Conservation (phyloP, 257 asterid species). For the Cynanchum wilfordii region DNA sequence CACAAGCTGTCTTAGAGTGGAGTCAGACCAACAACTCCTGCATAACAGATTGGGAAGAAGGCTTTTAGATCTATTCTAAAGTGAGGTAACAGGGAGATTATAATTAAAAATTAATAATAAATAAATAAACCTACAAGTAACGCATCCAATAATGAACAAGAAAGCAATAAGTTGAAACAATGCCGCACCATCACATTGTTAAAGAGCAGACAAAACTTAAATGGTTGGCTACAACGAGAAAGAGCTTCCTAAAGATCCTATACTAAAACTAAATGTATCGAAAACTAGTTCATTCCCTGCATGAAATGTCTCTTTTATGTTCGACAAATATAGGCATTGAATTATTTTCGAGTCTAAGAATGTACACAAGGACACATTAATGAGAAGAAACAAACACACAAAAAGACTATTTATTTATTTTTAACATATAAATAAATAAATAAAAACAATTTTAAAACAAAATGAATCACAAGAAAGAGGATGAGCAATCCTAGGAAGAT, state of each 20-base stretch:
- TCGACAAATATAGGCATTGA: not conserved
- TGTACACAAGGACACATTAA: not conserved
- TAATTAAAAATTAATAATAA: not conserved
- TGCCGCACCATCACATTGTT: not conserved
- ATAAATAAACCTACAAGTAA: not conserved
- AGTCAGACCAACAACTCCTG: slow-evolving; percentile 88
- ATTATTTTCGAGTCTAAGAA: not conserved
- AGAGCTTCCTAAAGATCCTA: not conserved
- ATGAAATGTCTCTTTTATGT: not conserved
- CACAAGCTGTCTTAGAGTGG: slow-evolving; percentile 38
- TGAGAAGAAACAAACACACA: not conserved
- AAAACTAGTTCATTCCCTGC: not conserved
- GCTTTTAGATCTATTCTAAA: not conserved
- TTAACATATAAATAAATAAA: not conserved
- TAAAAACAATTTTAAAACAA: not conserved
- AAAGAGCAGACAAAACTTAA: not conserved
- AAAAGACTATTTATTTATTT: not conserved
- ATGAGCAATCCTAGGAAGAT: not conserved
- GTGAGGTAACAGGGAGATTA: too few species aligned
- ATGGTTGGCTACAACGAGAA: not conserved
- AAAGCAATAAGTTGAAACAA: not conserved
- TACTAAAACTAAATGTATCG: not conserved
- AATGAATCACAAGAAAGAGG: not conserved
- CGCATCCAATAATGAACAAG: not conserved
- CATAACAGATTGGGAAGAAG: not conserved